Conservation (phyloP, 2,329 filamentous ascomycete species). For the Thermochaetoides dissita region DNA sequence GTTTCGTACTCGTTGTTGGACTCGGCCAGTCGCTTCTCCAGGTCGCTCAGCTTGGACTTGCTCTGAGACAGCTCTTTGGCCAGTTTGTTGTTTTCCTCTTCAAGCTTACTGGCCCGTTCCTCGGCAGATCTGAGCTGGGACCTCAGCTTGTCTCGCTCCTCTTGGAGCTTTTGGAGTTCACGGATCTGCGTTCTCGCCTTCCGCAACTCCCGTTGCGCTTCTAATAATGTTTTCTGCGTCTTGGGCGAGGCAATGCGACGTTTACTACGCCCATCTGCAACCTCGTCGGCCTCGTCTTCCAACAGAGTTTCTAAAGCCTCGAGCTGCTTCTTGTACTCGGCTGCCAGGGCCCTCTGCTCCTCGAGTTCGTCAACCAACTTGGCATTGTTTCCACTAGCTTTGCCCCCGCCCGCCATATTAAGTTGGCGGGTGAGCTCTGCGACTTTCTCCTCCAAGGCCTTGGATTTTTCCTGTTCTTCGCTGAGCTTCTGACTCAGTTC, state of each 20-base stretch:
- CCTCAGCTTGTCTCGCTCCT: constrained; percentile 39
- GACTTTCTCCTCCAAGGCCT: constrained; percentile 48
- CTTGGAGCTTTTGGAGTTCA: constrained; percentile 36
- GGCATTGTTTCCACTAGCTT: constrained; percentile 29
- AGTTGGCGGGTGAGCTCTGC: constrained; percentile 42
- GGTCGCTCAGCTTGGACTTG: constrained; percentile 16
- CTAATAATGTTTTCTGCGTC: constrained; percentile 36
- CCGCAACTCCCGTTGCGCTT: constrained; percentile 40
- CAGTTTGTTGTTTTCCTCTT: constrained; percentile 23
- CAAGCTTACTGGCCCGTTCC: constrained; percentile 25
- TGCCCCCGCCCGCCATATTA: constrained; percentile 20
- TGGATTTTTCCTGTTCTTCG: constrained; percentile 53
- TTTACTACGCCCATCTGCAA: constrained; percentile 22
- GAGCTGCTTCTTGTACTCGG: constrained; percentile 45
- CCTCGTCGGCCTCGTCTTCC: constrained; percentile 24
- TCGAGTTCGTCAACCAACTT: constrained; percentile 38
- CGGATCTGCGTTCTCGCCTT: constrained; percentile 39
- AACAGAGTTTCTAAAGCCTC: constrained; percentile 42
- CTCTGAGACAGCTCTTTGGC: constrained; percentile 19
- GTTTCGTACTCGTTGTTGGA: constrained; percentile 31
- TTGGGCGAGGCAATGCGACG: constrained; percentile 31
- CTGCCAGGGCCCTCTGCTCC: constrained; percentile 42
- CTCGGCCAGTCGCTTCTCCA: constrained; percentile 17
- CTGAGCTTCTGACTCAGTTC: constrained; percentile 51
- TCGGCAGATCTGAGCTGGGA: constrained; percentile 34